Conservation (phyloP, 108 stramenopile genomes). For the Nitzschia putrida region DNA sequence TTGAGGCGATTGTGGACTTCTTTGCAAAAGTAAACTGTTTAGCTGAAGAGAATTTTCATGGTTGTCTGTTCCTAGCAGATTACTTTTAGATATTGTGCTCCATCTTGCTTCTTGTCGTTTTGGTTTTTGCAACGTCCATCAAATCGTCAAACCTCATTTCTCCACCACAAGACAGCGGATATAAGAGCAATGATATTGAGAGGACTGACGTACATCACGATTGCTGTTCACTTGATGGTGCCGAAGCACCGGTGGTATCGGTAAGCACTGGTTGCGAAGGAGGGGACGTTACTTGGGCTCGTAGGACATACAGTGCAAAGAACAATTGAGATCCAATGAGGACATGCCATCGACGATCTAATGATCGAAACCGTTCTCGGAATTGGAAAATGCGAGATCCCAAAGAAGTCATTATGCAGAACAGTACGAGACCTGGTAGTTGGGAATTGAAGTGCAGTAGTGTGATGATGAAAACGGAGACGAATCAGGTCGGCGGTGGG, state of each 20-base stretch:
- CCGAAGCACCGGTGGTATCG: not conserved
- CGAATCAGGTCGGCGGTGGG: too few species aligned
- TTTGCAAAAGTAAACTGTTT: too few species aligned
- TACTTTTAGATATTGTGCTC: too few species aligned
- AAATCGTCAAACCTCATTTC: too few species aligned
- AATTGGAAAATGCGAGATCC: not conserved
- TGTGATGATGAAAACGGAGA: too few species aligned
- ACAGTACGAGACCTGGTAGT: too few species aligned
- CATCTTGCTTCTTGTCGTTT: not conserved
- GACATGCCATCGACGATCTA: conserved; percentile 28
- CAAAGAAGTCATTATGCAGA: too few species aligned
- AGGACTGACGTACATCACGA: too few species aligned
- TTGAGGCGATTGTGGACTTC: not conserved
- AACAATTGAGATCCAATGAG: conserved; percentile 34
- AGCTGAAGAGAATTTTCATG: not conserved
- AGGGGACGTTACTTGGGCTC: conserved; percentile 1
- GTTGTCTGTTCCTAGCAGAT: not conserved
- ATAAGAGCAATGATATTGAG: too few species aligned
- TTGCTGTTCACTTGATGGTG: too few species aligned
- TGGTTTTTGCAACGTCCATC: not conserved
- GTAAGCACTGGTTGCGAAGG: not conserved
- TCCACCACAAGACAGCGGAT: too few species aligned
- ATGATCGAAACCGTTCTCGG: conserved; percentile 16
- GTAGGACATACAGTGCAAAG: conserved; percentile 27
- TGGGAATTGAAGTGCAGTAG: too few species aligned